phyloP scores from a whole-genome alignment of 768 basidiomycete species.

The Lentinus tigrinus region DNA sequence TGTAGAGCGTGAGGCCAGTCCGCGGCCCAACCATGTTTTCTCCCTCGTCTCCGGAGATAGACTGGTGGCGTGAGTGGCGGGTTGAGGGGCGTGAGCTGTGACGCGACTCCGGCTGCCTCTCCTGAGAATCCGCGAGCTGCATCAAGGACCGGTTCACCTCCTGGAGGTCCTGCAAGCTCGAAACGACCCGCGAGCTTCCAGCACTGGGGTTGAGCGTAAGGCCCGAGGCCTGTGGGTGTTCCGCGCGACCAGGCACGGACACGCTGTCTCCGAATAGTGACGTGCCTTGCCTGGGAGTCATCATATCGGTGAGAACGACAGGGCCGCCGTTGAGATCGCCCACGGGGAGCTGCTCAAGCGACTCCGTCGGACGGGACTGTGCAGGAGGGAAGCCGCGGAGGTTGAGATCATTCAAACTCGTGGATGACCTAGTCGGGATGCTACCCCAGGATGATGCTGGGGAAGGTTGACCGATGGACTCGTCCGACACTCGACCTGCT shows the following conservation, averaged over 20 bases:
- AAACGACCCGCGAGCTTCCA: conserved; percentile 13
- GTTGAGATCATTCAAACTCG: conserved; percentile 11
- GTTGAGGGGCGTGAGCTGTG: conserved; percentile 4
- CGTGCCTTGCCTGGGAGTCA: conserved; percentile 3
- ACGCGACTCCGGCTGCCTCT: background rate
- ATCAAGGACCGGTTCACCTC: conserved; percentile 12
- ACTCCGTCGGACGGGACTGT: background rate
- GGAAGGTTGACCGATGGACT: conserved; percentile 1
- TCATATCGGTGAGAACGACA: background rate
- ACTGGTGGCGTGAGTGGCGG: conserved; percentile 12
- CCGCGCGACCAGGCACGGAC: conserved; percentile 3
- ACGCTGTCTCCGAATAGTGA: background rate
- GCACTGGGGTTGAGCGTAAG: conserved; percentile 1
- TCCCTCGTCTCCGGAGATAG: background rate
- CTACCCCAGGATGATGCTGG: conserved; percentile 21
- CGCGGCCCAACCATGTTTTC: conserved; percentile 11
- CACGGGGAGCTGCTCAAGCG: conserved; percentile 7
- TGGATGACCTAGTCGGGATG: background rate
- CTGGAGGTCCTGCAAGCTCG: conserved; percentile 16
- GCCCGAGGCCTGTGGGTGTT: background rate
- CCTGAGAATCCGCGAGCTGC: background rate
- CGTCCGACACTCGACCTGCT: background rate
- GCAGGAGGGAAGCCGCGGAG: conserved; percentile 10
- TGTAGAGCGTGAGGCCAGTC: conserved; percentile 17
- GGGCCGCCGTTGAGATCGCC: conserved; percentile 8